These are phyloP conservation scores for Pulicaria dysenterica DNA, from an alignment of 129 eudicot species.

Conservation along the genomic window DNA sequence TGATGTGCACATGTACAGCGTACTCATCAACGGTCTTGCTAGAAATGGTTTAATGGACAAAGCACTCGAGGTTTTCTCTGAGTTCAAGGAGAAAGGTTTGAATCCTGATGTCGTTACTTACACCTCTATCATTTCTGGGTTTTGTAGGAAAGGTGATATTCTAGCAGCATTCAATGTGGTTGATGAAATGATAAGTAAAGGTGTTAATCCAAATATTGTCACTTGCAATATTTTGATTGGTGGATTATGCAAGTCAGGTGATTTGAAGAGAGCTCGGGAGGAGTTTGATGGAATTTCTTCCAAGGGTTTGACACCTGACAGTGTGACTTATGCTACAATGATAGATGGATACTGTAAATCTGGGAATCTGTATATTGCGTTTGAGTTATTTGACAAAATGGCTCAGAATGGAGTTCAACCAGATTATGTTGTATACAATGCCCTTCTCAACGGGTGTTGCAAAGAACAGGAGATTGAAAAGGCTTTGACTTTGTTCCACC, in stretches of 20 bases:
- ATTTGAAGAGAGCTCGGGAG: constrained; percentile 60
- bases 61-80: constrained; percentile 52
- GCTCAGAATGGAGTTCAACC: constrained; percentile 45
- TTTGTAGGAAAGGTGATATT: constrained; percentile 63
- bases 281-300: constrained; percentile 53
- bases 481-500: constrained; percentile 60
- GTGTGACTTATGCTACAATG: constrained; percentile 70
- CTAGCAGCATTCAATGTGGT: constrained; percentile 51
- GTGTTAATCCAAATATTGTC: constrained; percentile 66
- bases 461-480: constrained; percentile 57
- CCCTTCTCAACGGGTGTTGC: constrained; percentile 76
- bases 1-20: constrained; percentile 58
- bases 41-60: constrained; percentile 64
- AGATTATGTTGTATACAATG: constrained; percentile 59
- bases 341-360: constrained; percentile 84
- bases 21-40: constrained; percentile 64
- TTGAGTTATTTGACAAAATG: constrained; percentile 65
- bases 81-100: constrained; percentile 51
- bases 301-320: constrained; percentile 58
- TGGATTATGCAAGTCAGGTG: constrained; percentile 69
- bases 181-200: constrained; percentile 61
- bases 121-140: constrained; percentile 71
- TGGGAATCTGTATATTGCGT: constrained; percentile 54
- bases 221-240: constrained; percentile 73
- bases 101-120: constrained; percentile 71